Percentiles rank a stretch among this genome's conserved stretches.
phyloP scores from a whole-genome alignment of 83 land plant species.

The Isoetes engelmannii region DNA sequence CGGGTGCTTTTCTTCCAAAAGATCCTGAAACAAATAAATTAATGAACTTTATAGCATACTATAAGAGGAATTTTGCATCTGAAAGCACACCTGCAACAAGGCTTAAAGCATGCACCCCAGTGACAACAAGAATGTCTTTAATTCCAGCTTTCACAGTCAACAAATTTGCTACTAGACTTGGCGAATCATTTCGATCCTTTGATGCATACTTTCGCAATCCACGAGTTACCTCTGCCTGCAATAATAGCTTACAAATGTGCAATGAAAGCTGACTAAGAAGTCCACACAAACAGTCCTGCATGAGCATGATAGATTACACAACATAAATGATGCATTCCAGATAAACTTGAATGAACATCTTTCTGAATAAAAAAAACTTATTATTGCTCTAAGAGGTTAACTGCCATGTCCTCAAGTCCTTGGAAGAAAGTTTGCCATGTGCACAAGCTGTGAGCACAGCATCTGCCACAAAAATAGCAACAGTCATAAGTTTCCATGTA shows the following conservation, averaged over 20 bases:
- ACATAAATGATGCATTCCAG: no score
- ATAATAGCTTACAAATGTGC: conserved; percentile 1
- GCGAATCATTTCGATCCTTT: not conserved
- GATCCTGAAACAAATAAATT: not conserved
- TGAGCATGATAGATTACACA: no score
- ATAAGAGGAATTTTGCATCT: not conserved
- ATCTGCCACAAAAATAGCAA: conserved; percentile 68
- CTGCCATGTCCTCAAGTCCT: conserved; percentile 69
- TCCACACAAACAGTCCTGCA: no score
- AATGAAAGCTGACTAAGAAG: conserved; percentile 2
- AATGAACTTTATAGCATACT: not conserved
- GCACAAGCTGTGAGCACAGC: conserved; percentile 70
- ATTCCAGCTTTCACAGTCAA: not conserved
- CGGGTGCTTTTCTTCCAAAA: not conserved
- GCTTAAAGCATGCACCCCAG: no score
- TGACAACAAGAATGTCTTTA: not conserved
- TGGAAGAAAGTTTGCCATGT: conserved; percentile 56
- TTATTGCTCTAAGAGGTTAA: no score
- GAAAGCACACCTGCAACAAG: not conserved
- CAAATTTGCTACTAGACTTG: not conserved
- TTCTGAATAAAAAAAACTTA: no score
- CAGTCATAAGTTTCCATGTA: conserved; percentile 75
- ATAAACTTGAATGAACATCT: no score
- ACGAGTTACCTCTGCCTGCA: not conserved
- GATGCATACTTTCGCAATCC: not conserved